Evolutionary conservation across 2,329 filamentous ascomycete genomes (phyloP).

Genomic region (Ophiosphaerella korrae): DNA sequence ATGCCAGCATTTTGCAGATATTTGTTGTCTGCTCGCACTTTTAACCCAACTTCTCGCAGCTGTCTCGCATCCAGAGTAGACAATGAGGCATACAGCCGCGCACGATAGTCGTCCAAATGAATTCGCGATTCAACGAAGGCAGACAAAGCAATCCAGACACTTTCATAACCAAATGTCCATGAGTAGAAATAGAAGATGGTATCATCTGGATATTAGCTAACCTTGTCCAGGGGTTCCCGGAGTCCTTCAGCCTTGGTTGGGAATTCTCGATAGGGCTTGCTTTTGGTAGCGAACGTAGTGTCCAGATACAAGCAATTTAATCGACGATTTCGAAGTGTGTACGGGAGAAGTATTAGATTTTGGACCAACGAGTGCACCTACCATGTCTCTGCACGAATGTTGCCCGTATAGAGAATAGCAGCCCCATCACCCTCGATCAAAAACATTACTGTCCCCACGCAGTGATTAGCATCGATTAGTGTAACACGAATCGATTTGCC

Average conservation of each 20-base stretch:
- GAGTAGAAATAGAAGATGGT: conserved; percentile 84
- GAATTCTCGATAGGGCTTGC: conserved; percentile 57
- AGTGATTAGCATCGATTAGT: conserved; percentile 90
- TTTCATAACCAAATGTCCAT: conserved; percentile 94
- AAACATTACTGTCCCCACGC: conserved; percentile 89
- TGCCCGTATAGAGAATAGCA: conserved; percentile 85
- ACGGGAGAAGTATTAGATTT: conserved; percentile 76
- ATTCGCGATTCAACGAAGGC: conserved; percentile 71
- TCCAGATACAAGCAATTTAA: conserved; percentile 89
- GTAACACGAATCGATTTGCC: conserved; percentile 76
- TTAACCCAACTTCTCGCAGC: conserved; percentile 40
- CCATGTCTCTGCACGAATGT: conserved; percentile 84
- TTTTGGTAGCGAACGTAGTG: conserved; percentile 72
- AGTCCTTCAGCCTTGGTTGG: conserved; percentile 75
- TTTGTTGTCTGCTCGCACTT: conserved; percentile 40
- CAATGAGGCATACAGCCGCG: conserved; percentile 70
- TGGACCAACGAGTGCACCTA: conserved; percentile 76
- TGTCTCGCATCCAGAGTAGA: conserved; percentile 38
- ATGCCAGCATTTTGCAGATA: conserved; percentile 39
- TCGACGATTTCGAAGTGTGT: conserved; percentile 54
- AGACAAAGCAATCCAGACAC: conserved; percentile 85
- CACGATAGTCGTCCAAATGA: conserved; percentile 83
- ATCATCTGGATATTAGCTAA: conserved; percentile 69
- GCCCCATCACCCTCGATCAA: conserved; percentile 76
- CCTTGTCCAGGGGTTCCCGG: conserved; percentile 71